These are phyloP conservation scores for Prunus mume DNA, from an alignment of 306 rosid species.

Conservation along the genomic window DNA sequence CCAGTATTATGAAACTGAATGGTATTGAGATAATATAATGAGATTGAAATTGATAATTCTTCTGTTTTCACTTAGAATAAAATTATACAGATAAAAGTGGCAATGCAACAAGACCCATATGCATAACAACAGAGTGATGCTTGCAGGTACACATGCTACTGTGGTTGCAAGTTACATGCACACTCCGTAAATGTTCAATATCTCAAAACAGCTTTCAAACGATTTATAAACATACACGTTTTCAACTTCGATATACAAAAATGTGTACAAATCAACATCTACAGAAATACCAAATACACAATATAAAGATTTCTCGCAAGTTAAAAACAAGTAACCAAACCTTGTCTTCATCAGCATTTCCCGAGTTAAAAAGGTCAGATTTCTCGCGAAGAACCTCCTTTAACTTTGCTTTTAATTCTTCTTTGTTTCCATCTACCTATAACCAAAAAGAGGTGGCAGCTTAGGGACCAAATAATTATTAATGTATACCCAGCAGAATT, in stretches of 20 bases:
- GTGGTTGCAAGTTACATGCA: background rate
- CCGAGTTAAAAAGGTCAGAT: constrained; percentile 78
- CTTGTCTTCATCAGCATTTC: constrained; percentile 67
- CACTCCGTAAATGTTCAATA: background rate
- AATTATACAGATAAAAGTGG: background rate
- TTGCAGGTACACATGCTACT: background rate
- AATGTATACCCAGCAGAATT: background rate
- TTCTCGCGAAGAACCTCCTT: constrained; percentile 81
- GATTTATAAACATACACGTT: background rate
- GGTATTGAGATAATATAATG: background rate
- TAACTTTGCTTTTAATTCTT: constrained; percentile 74
- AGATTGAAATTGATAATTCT: background rate
- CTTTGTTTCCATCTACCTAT: constrained; percentile 69
- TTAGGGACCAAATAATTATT: constrained; percentile 5
- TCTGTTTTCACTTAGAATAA: background rate
- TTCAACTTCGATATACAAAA: background rate
- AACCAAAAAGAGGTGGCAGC: constrained; percentile 15
- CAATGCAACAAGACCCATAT: background rate
- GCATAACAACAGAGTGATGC: background rate
- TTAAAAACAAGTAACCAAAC: constrained; percentile 29
- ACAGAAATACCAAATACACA: background rate
- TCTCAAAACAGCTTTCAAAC: background rate
- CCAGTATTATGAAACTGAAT: background rate
- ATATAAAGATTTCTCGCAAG: background rate
- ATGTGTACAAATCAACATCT: too few relatives aligned